A percentile compares a stretch with the other conserved stretches of the same genome.
These are phyloP conservation scores for Lactarius hengduanensis DNA, from an alignment of 768 basidiomycete species.

Conservation along the genomic window DNA sequence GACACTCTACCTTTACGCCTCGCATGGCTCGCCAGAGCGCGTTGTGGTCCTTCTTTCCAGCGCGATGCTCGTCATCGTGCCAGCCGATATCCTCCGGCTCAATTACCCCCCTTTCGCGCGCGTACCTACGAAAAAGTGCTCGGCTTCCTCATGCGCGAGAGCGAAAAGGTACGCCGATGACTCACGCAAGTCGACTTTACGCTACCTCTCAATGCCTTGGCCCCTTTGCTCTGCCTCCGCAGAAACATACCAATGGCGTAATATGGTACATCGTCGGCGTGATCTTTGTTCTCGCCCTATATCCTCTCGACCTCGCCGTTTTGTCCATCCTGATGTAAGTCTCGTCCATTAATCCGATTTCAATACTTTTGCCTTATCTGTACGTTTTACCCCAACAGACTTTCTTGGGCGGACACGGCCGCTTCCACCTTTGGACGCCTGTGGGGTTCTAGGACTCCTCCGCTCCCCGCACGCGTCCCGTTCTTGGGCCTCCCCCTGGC, in stretches of 20 bases:
- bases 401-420: slow-evolving; percentile 95
- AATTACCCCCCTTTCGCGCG: slow-evolving; percentile 61
- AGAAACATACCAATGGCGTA: slow-evolving; percentile 80
- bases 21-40: slow-evolving; percentile 45
- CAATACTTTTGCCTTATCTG: slow-evolving; percentile 6
- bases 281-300: slow-evolving; percentile 66
- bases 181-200: not conserved
- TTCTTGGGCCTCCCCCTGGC: slow-evolving; percentile 65
- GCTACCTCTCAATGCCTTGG: not conserved
- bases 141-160: slow-evolving; percentile 88
- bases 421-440: slow-evolving; percentile 91
- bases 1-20: slow-evolving; percentile 55
- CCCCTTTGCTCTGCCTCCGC: not conserved
- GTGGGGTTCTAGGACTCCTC: slow-evolving; percentile 67
- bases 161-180: slow-evolving; percentile 59
- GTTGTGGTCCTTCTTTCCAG: slow-evolving; percentile 64
- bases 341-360: slow-evolving; percentile 14
- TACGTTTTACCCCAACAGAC: slow-evolving; percentile 44
- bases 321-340: slow-evolving; percentile 76
- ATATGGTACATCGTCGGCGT: slow-evolving; percentile 91
- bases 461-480: slow-evolving; percentile 50
- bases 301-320: slow-evolving; percentile 87
- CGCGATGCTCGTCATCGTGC: slow-evolving; percentile 63
- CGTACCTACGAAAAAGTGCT: slow-evolving; percentile 65
- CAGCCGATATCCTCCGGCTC: slow-evolving; percentile 76